A percentile compares a stretch with the other conserved stretches of the same genome.
Evolutionary conservation across 257 asterid genomes (phyloP).

Genomic region (Knoxia roxburghii): DNA sequence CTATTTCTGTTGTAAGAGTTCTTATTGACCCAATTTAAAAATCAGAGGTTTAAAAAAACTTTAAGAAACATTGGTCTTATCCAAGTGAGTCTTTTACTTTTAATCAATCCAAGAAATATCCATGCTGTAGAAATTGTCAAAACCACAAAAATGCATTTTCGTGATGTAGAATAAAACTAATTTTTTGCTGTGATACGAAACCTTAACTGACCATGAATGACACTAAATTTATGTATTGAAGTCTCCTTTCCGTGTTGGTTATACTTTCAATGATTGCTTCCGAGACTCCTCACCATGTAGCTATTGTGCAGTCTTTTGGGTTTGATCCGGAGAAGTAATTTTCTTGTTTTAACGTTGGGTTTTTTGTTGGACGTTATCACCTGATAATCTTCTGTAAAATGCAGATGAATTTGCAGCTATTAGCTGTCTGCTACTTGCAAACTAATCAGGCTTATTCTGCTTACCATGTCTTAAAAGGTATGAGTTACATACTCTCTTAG

Average conservation of each 20-base stretch:
- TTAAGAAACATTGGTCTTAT: neutral
- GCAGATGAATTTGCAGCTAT: constrained; percentile 83
- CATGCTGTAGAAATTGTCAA: neutral
- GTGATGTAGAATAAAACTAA: neutral
- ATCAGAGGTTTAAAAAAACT: neutral
- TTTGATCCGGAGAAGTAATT: neutral
- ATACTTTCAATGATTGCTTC: neutral
- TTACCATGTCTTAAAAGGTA: constrained; percentile 83
- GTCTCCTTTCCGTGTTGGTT: neutral
- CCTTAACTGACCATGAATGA: neutral
- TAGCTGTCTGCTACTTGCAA: constrained; percentile 86
- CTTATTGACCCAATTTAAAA: neutral
- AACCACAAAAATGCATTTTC: too few species aligned
- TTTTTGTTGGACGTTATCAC: neutral
- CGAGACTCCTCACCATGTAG: neutral
- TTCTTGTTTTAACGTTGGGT: neutral
- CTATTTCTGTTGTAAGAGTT: neutral
- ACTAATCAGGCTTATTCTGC: constrained; percentile 91
- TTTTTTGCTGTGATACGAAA: neutral
- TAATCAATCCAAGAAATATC: neutral
- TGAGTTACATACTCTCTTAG: neutral
- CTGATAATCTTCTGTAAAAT: constrained; percentile 23
- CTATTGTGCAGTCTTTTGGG: neutral
- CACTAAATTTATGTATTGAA: neutral
- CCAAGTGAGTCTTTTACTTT: neutral